Percentiles rank a stretch among this genome's conserved stretches.
These are phyloP conservation scores for Xylariaceae sp. DNA, from an alignment of 2,329 filamentous ascomycete species.

Conservation along the genomic window DNA sequence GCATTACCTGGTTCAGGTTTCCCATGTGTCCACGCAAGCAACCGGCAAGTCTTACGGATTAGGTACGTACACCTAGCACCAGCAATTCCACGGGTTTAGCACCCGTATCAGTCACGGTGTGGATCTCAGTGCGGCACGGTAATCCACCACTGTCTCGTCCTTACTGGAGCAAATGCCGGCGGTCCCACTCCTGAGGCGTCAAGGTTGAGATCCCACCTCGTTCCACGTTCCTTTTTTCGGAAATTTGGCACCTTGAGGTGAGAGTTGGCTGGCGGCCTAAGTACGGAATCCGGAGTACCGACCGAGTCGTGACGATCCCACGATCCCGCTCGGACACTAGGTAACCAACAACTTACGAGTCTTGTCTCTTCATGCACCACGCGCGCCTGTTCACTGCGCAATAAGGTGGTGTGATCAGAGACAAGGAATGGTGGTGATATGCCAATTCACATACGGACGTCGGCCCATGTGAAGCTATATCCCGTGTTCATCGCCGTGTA, in stretches of 20 bases:
- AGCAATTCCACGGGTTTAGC: too few relatives aligned
- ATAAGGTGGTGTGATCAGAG: conserved; percentile 22
- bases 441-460: conserved; percentile 10
- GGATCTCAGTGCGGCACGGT: not conserved
- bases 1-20: not conserved
- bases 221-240: not conserved
- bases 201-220: not conserved
- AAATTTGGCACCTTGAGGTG: not conserved
- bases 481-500: conserved; percentile 8
- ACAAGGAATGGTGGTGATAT: conserved; percentile 19
- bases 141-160: not conserved
- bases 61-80: not conserved
- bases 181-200: not conserved
- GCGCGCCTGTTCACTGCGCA: conserved; percentile 2
- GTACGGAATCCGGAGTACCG: not conserved
- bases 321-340: not conserved
- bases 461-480: conserved; percentile 21
- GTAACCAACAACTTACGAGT: not conserved
- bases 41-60: not conserved
- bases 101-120: not conserved
- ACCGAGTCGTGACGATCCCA: not conserved
- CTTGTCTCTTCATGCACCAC: conserved; percentile 2
- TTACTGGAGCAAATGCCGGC: not conserved
- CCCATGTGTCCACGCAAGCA: not conserved
- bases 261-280: not conserved